phyloP scores from a whole-genome alignment of 31 red algal species.

The Porphyra umbilicalis region DNA sequence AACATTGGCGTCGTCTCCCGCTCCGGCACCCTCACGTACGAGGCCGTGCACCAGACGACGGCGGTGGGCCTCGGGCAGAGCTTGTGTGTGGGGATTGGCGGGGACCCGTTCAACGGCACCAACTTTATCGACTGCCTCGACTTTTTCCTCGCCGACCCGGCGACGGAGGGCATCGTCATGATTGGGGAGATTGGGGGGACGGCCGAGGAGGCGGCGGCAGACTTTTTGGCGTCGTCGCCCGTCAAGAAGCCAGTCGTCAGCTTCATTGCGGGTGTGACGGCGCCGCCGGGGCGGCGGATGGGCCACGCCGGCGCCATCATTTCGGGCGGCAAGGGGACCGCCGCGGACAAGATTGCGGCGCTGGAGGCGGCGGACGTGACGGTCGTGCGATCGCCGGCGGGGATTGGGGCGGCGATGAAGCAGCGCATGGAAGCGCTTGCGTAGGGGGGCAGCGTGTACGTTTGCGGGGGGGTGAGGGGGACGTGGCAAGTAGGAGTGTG shows the following conservation, averaged over 20 bases:
- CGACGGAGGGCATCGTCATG: constrained; percentile 98
- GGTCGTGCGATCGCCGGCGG: constrained; percentile 70
- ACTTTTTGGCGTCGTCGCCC: constrained; percentile 39
- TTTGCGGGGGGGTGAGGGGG: background rate
- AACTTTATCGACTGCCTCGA: constrained; percentile 97
- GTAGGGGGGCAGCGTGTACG: too few relatives aligned
- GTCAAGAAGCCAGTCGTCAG: constrained; percentile 87
- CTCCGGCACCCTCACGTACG: constrained; percentile 96
- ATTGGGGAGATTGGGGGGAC: constrained; percentile 99
- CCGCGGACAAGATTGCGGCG: constrained; percentile 84
- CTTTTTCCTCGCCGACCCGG: constrained; percentile 69
- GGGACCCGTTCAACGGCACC: constrained; percentile 98
- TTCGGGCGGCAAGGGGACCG: constrained; percentile 94
- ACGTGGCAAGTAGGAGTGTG: background rate
- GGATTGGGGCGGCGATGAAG: constrained; percentile 61
- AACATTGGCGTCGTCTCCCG: constrained; percentile 89
- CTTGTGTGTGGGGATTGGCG: constrained; percentile 92
- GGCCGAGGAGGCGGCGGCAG: constrained; percentile 95
- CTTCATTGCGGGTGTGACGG: constrained; percentile 95
- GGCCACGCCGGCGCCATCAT: constrained; percentile 99
- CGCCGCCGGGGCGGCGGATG: constrained; percentile 97
- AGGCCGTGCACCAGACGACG: constrained; percentile 93
- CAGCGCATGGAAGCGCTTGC: constrained; percentile 47
- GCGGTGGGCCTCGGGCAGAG: constrained; percentile 72
- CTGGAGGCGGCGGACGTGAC: constrained; percentile 73